A percentile compares a stretch with the other conserved stretches of the same genome.
Conservation (phyloP, 2,329 filamentous ascomycete species). For the Mycosphaerella sp. region DNA sequence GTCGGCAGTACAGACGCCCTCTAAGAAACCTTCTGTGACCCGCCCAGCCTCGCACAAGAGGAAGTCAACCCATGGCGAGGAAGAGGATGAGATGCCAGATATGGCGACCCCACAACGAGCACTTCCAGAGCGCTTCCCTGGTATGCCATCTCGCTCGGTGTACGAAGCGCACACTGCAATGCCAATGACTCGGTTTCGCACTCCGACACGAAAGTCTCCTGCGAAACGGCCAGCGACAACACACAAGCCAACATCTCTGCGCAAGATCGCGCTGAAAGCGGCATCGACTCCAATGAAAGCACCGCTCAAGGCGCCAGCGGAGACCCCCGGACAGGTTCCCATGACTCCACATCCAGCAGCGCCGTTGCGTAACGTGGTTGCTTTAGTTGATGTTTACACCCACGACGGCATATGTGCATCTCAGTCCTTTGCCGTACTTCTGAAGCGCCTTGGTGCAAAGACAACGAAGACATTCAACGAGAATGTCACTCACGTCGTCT, state of each 20-base stretch:
- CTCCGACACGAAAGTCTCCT: conserved; percentile 19
- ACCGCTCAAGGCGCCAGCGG: conserved; percentile 25
- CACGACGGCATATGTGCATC: conserved; percentile 34
- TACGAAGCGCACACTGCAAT: conserved; percentile 22
- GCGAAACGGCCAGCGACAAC: conserved; percentile 26
- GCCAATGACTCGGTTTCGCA: conserved; percentile 26
- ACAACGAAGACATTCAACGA: conserved; percentile 34
- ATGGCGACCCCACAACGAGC: neutral
- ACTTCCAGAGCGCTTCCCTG: conserved; percentile 17
- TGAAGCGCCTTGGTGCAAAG: conserved; percentile 33
- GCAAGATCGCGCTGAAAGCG: conserved; percentile 27
- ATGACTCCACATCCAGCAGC: conserved; percentile 35
- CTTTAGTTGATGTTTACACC: conserved; percentile 35
- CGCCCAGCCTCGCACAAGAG: neutral
- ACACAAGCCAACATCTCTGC: conserved; percentile 27
- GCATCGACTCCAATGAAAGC: conserved; percentile 28
- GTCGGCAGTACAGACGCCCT: neutral
- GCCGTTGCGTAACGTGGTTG: conserved; percentile 31
- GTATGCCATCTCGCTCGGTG: conserved; percentile 10
- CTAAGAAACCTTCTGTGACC: neutral
- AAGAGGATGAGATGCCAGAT: neutral
- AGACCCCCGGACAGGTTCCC: conserved; percentile 26
- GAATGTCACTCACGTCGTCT: conserved; percentile 35
- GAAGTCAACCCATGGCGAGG: neutral
- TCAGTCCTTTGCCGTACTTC: conserved; percentile 30